Base-by-base conservation (phyloP, 2,329 filamentous ascomycete genomes). In the Macrophomina tecta region DNA sequence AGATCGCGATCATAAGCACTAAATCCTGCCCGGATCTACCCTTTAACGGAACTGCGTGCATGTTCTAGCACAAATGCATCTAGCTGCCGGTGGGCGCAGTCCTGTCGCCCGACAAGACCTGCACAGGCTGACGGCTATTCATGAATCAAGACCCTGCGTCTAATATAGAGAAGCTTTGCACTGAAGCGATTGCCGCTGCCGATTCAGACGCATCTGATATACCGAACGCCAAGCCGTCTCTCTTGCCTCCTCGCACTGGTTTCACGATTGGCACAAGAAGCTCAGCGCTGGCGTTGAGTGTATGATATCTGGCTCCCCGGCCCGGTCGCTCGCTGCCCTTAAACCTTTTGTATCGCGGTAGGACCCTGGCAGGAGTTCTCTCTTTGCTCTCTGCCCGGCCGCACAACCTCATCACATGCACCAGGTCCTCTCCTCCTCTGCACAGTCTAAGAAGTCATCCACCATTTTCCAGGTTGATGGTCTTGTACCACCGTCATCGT, bases 1-100 rank as follows among this genome's bases (percentile, higher is more conserved):
- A 34, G 56, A 61, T 61, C 42, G 56, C 40, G 45, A 62, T 62
- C 58, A 62, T 62, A 48, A 51, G 58, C 58, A 28, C 58, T 49
- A 49, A 62, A 46, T 38, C 30, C 58, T 62, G 42, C 58, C 58
- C 58, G 58, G 58, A 62, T 62, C 58, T 62, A 62, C 45, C 58
- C 58, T 49, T 40, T 36, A 49, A 62, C 58, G 58, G 58, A 49
- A 38, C 40, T 30, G 14, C 45, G 30, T 62, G 58, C 58, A 62
- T 62, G 58, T 30, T 61, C 58, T 62, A 62, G 58, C 42, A 36
- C 32, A 30, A 45, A 62, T 23, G 8, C 28, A 49, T 49, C 42
- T 62, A 62, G 42, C 58, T 48, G 56, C 40, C 56, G 38, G 38
- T 45, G 23, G n/a, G 18, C 38, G 38, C 56, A 28, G 42, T n/a